Evolutionary conservation across 2,329 filamentous ascomycete species (phyloP), one percentile per base, ranked within the genome.

Genomic region (Colletotrichum ledebouriae): DNA sequence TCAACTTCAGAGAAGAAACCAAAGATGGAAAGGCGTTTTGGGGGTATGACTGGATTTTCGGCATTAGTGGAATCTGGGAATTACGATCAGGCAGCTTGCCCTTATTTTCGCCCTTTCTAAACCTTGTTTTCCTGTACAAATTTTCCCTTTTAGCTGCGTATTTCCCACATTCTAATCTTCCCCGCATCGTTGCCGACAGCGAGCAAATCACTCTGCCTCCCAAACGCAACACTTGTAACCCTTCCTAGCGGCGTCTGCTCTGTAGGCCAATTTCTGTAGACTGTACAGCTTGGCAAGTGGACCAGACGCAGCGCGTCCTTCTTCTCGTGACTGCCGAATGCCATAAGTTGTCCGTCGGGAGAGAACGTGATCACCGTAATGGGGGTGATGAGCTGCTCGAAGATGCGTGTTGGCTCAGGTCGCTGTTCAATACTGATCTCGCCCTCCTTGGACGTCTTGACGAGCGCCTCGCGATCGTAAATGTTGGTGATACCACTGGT

Each of bases 231-330:
- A 1, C 89, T 85, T 2, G 93, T 92, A 72, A 98, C 90, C 67
- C 94, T 86, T 0, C 96, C 96, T 70, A 99, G 80, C 1, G 94
- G 94, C 64, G 96, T 99, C 77, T 92, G 90, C 71, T 90, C 88
- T 61, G 95, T 99, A 25, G 96, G 96, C 96, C 96, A 99, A 80
- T 99, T 99, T 75, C 91, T 90, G 85, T 96, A 99, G 20, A 98
- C 93, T 1, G 94, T 97, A 78, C 94, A 97, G 73, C 89, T 94
- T 0, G 95, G 94, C 73, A 99, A 82, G 79, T 99, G 96, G 37
- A 95, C 94, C 72, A 99, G 82, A 75, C 92, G 87, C 78, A 99
- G 81, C 0, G 94, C 93, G 80, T 98, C 94, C 77, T 91, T 91
- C 85, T 97, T 97, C 86, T 92, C 92, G 70, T 88, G 88, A 79